Evolutionary conservation across 2,329 filamentous ascomycete genomes (phyloP).

Genomic region (Penicillium verrucosum): DNA sequence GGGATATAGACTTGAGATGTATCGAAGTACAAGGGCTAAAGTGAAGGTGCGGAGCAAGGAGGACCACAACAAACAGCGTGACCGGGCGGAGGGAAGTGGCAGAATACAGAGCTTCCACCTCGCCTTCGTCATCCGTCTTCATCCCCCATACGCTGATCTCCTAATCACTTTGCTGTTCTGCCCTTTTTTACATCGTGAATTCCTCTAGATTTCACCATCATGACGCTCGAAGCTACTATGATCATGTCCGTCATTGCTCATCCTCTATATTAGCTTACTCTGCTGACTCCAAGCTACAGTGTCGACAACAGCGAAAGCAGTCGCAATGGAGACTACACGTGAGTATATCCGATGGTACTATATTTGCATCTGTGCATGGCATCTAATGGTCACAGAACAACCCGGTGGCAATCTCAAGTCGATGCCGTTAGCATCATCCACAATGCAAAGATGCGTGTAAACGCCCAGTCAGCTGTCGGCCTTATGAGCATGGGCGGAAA

Average conservation of each 20-base stretch:
- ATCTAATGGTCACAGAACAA: conserved; percentile 61
- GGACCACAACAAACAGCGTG: conserved; percentile 26
- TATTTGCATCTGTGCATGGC: not conserved
- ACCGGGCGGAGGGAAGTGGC: conserved; percentile 15
- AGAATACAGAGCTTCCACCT: conserved; percentile 28
- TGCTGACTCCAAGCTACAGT: conserved; percentile 42
- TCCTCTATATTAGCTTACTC: not conserved
- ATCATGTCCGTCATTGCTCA: conserved; percentile 59
- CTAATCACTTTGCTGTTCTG: conserved; percentile 11
- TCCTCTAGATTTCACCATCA: conserved; percentile 55
- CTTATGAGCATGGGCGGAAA: conserved; percentile 99
- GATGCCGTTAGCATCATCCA: conserved; percentile 95
- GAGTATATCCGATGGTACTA: conserved; percentile 24
- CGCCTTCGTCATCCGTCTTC: conserved; percentile 28
- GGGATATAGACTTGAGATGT: conserved; percentile 1
- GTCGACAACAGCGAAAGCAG: conserved; percentile 99
- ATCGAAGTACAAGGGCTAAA: conserved; percentile 8
- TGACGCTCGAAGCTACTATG: conserved; percentile 99
- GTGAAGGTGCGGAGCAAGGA: conserved; percentile 18
- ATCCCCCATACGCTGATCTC: conserved; percentile 11
- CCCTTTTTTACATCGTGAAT: conserved; percentile 8
- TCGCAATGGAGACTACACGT: conserved; percentile 88
- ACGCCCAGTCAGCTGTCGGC: conserved; percentile 94
- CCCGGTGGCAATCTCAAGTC: conserved; percentile 91
- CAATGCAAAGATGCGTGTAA: conserved; percentile 89